A percentile compares a stretch with the other conserved stretches of the same genome.
These are phyloP conservation scores for Cladosporium sp. DNA, from an alignment of 2,329 filamentous ascomycete species.

Conservation along the genomic window DNA sequence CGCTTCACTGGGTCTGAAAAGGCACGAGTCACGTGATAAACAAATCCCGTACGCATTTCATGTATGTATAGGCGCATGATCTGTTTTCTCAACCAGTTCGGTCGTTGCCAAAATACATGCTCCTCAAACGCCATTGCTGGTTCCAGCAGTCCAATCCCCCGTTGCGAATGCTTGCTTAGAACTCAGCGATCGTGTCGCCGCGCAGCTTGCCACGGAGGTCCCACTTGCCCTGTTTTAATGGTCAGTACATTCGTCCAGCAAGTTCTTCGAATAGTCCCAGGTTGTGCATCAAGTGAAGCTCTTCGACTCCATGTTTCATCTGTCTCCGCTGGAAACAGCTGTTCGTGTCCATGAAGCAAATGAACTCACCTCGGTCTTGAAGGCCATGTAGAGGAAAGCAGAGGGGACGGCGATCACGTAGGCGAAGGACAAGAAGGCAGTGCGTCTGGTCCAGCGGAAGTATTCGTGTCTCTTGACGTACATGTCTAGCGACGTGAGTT, in stretches of 20 bases:
- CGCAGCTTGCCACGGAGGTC: constrained; percentile 83
- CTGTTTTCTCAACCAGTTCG: background rate
- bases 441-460: constrained; percentile 90
- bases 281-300: background rate
- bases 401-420: constrained; percentile 74
- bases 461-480: constrained; percentile 82
- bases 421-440: constrained; percentile 74
- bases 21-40: constrained; percentile 15
- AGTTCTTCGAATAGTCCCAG: background rate
- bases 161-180: constrained; percentile 51
- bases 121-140: constrained; percentile 5
- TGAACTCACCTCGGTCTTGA: constrained; percentile 78
- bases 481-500: constrained; percentile 65
- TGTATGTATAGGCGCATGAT: constrained; percentile 16
- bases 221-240: constrained; percentile 71
- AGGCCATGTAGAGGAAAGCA: constrained; percentile 70
- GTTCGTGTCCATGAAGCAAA: too few relatives aligned
- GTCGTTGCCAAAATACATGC: background rate
- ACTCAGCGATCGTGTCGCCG: constrained; percentile 82
- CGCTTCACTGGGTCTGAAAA: background rate
- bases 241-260: background rate
- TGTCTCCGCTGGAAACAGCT: background rate
- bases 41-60: constrained; percentile 14
- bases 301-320: background rate
- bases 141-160: background rate